Percentiles rank a stretch among this genome's conserved stretches.
Conservation (phyloP, 805 yeast genomes). For the Priceomyces melissophilus region DNA sequence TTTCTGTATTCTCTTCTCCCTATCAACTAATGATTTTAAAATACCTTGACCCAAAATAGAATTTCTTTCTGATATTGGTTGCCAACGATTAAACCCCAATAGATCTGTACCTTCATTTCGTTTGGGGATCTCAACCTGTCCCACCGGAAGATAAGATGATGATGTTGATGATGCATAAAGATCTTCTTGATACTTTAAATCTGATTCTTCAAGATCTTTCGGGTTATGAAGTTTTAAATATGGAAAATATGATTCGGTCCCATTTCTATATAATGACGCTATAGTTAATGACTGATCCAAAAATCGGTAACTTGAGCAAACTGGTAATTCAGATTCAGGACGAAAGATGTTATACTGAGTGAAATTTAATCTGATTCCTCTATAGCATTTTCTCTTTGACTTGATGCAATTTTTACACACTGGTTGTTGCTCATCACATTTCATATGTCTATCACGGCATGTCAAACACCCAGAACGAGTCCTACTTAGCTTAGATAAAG, state of each 20-base stretch:
- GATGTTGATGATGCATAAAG: constrained; percentile 12
- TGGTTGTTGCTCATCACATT: constrained; percentile 64
- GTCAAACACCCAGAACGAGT: constrained; percentile 55
- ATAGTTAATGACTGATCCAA: constrained; percentile 44
- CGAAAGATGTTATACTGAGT: constrained; percentile 38
- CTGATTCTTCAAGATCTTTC: constrained; percentile 32
- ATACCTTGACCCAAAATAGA: constrained; percentile 13
- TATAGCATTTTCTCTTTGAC: constrained; percentile 44
- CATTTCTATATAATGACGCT: constrained; percentile 37
- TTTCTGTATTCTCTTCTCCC: background rate
- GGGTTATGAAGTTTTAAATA: constrained; percentile 29
- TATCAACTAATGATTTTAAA: background rate
- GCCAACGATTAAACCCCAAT: no score
- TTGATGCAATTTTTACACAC: constrained; percentile 56
- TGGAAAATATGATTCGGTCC: constrained; percentile 26
- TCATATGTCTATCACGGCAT: constrained; percentile 64
- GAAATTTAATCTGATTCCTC: constrained; percentile 46
- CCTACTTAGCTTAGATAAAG: constrained; percentile 29
- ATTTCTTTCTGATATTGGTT: constrained; percentile 22
- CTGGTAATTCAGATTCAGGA: constrained; percentile 18
- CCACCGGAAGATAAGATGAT: background rate
- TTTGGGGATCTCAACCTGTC: background rate
- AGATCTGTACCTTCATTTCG: constrained; percentile 11
- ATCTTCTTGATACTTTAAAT: constrained; percentile 25
- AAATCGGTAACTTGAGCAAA: constrained; percentile 6